Conservation (phyloP, 2,329 filamentous ascomycete species). For the Geosmithia flava region DNA sequence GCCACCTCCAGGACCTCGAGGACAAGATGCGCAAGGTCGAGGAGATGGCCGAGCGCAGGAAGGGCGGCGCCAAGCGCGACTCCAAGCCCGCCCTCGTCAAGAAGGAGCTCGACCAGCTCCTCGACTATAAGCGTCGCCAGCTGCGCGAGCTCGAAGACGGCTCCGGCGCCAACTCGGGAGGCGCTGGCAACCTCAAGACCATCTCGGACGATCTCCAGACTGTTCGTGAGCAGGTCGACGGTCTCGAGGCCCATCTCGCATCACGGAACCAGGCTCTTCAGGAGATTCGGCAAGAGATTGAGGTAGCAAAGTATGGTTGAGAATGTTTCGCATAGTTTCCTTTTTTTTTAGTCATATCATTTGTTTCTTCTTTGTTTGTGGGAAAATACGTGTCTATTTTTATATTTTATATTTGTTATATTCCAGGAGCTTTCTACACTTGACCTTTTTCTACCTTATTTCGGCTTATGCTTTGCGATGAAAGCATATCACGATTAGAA, state of each 20-base stretch:
- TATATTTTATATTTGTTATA: background rate
- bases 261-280: slow-evolving; percentile 64
- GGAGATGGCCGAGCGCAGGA: slow-evolving; percentile 52
- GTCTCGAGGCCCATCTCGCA: slow-evolving; percentile 70
- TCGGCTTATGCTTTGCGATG: no score
- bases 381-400: background rate
- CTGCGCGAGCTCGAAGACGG: slow-evolving; percentile 65
- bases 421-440: background rate
- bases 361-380: background rate
- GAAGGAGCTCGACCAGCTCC: slow-evolving; percentile 80
- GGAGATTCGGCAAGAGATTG: slow-evolving; percentile 69
- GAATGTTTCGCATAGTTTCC: background rate
- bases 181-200: slow-evolving; percentile 63
- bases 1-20: slow-evolving; percentile 82
- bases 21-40: slow-evolving; percentile 78
- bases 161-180: slow-evolving; percentile 53
- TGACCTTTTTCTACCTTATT: no score
- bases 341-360: background rate
- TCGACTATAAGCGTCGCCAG: slow-evolving; percentile 86
- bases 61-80: slow-evolving; percentile 52
- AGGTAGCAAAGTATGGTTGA: slow-evolving; percentile 56
- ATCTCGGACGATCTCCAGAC: slow-evolving; percentile 77
- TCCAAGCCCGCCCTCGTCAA: slow-evolving; percentile 86
- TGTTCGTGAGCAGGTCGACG: slow-evolving; percentile 90
- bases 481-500: no score